phyloP scores from a whole-genome alignment of 2,329 filamentous ascomycete genomes.

The Trichoderma citrinoviride region DNA sequence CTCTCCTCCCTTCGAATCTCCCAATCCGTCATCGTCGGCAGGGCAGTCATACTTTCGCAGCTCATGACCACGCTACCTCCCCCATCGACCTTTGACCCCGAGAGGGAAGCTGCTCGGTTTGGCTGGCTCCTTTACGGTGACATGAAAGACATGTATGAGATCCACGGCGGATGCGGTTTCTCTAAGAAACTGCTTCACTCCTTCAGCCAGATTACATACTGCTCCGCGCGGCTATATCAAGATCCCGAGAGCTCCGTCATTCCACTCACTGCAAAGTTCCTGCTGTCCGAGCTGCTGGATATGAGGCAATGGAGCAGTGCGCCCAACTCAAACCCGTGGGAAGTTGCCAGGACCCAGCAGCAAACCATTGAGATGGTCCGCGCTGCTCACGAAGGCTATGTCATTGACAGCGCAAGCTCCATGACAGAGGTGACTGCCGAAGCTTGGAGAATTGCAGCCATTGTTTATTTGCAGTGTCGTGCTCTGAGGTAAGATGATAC shows the following conservation, averaged over 20 bases:
- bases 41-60: conserved; percentile 41
- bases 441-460: conserved; percentile 41
- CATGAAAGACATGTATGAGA: conserved; percentile 36
- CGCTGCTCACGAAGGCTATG: conserved; percentile 25
- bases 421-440: conserved; percentile 44
- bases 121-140: conserved; percentile 41
- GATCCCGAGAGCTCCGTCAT: conserved; percentile 34
- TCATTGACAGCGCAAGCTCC: conserved; percentile 30
- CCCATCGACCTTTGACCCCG: conserved; percentile 30
- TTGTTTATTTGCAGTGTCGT: conserved; percentile 42
- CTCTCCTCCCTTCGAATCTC: conserved; percentile 36
- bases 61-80: conserved; percentile 37
- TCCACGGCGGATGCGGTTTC: conserved; percentile 44
- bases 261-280: conserved; percentile 32
- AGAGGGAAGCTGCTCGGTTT: conserved; percentile 35
- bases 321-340: conserved; percentile 27
- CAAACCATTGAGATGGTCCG: conserved; percentile 35
- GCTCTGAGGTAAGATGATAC: conserved; percentile 34
- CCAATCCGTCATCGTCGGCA: conserved; percentile 41
- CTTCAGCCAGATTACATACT: conserved; percentile 40
- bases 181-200: conserved; percentile 40
- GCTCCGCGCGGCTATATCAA: conserved; percentile 36
- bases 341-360: conserved; percentile 20
- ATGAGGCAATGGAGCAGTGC: conserved; percentile 40
- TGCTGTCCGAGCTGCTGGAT: conserved; percentile 30